Conservation (phyloP, 306 rosid species). For the Abrus precatorius region DNA sequence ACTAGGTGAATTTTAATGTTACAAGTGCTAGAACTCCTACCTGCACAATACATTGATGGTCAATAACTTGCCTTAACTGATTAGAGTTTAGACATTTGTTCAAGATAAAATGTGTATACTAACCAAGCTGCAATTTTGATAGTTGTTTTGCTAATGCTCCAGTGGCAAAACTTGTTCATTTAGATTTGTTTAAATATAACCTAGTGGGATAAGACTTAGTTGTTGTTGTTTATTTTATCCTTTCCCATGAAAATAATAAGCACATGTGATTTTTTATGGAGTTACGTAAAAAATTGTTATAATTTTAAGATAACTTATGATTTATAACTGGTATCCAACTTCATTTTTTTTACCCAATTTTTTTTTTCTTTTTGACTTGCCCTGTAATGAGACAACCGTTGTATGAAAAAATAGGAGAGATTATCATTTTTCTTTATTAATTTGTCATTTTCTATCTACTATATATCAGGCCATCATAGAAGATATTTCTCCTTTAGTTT, state of each 20-base stretch:
- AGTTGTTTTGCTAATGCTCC: not conserved
- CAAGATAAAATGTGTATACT: too few species aligned
- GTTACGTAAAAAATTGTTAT: not conserved
- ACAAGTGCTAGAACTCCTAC: not conserved
- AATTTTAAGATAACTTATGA: not conserved
- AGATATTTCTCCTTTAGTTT: slow-evolving; percentile 62
- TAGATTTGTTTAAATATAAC: not conserved
- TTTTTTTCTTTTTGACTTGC: not conserved
- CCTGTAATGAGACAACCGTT: not conserved
- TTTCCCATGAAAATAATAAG: not conserved
- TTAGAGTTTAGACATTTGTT: too few species aligned
- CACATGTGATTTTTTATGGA: not conserved
- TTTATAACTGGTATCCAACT: not conserved
- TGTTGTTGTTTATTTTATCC: not conserved
- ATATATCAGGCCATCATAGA: slow-evolving; percentile 57
- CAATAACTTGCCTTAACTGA: too few species aligned
- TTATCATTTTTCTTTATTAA: not conserved
- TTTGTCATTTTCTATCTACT: slow-evolving; percentile 6
- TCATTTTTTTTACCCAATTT: not conserved
- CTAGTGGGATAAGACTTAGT: not conserved
- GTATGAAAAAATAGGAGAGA: not conserved
- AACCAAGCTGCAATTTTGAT: not conserved
- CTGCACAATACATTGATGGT: not conserved
- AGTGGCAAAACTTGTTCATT: not conserved
- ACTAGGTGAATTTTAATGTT: not conserved